Percentiles rank a stretch among this genome's conserved stretches.
These are phyloP conservation scores for Alternaria panax DNA, from an alignment of 2,329 filamentous ascomycete species.

Conservation along the genomic window DNA sequence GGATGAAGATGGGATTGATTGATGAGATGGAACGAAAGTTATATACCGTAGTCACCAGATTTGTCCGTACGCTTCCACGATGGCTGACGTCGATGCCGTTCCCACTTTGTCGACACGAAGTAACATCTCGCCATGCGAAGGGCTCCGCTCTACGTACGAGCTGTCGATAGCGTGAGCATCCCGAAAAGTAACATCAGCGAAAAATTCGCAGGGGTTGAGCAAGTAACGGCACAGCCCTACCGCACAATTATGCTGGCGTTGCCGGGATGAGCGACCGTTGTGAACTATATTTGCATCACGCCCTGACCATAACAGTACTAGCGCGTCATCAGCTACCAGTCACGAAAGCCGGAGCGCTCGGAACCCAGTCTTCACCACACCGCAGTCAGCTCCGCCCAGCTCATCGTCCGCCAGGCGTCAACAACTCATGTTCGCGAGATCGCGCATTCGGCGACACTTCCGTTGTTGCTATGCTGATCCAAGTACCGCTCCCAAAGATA, in stretches of 20 bases:
- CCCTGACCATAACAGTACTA: slow-evolving; percentile 12
- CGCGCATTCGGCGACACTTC: slow-evolving; percentile 18
- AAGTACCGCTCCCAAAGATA: neutral
- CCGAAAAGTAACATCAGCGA: slow-evolving; percentile 26
- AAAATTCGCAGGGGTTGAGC: slow-evolving; percentile 18
- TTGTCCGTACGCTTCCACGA: slow-evolving; percentile 31
- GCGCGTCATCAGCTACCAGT: neutral
- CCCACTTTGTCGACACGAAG: slow-evolving; percentile 37
- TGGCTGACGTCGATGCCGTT: slow-evolving; percentile 35
- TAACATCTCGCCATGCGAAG: slow-evolving; percentile 33
- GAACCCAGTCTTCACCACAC: slow-evolving; percentile 9
- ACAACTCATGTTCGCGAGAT: slow-evolving; percentile 5
- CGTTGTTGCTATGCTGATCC: slow-evolving; percentile 6
- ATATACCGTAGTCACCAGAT: slow-evolving; percentile 34
- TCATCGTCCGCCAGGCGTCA: slow-evolving; percentile 8
- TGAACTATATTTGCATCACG: slow-evolving; percentile 22
- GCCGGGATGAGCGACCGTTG: slow-evolving; percentile 12
- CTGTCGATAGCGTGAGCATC: slow-evolving; percentile 42
- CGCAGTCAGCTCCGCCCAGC: slow-evolving; percentile 20
- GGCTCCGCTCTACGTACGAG: slow-evolving; percentile 27
- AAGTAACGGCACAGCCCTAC: slow-evolving; percentile 33
- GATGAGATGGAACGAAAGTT: slow-evolving; percentile 23
- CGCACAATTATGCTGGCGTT: slow-evolving; percentile 20
- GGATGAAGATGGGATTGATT: slow-evolving; percentile 31
- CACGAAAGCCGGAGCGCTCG: slow-evolving; percentile 6